These are phyloP conservation scores for Podosphaera xanthii DNA, from an alignment of 2,329 filamentous ascomycete genomes.

Conservation along the genomic window DNA sequence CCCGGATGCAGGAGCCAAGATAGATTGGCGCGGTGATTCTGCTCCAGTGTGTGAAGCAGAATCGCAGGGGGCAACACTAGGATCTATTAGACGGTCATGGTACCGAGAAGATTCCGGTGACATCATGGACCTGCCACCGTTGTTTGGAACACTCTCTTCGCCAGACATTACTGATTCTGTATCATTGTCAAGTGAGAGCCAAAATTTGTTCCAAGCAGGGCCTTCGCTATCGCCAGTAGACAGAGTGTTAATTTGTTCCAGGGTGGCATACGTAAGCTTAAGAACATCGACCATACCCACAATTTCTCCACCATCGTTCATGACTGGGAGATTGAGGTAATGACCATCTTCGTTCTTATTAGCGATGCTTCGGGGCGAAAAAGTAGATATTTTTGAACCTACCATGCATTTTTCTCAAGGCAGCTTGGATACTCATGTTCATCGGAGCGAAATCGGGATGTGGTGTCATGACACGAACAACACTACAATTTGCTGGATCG, in stretches of 20 bases:
- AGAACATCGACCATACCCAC: slow-evolving; percentile 98
- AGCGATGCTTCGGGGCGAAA: slow-evolving; percentile 5
- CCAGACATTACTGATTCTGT: slow-evolving; percentile 93
- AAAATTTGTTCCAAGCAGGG: slow-evolving; percentile 98
- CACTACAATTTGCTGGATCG: slow-evolving; percentile 84
- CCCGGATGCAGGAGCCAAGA: slow-evolving; percentile 28
- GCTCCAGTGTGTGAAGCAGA: slow-evolving; percentile 81
- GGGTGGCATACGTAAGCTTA: slow-evolving; percentile 90
- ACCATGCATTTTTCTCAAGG: slow-evolving; percentile 98
- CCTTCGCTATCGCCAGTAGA: slow-evolving; percentile 71
- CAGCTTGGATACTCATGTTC: slow-evolving; percentile 97
- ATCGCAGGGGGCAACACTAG: slow-evolving; percentile 79
- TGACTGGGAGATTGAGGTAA: slow-evolving; percentile 92
- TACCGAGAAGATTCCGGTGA: slow-evolving; percentile 51
- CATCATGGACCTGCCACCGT: slow-evolving; percentile 42
- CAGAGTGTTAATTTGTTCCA: slow-evolving; percentile 97
- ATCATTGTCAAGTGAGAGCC: slow-evolving; percentile 74
- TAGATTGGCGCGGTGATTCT: slow-evolving; percentile 52
- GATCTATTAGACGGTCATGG: slow-evolving; percentile 39
- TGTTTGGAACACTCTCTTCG: slow-evolving; percentile 53
- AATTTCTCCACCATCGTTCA: slow-evolving; percentile 93
- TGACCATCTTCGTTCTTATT: slow-evolving; percentile 49
- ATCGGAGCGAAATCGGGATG: slow-evolving; percentile 96
- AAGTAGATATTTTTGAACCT: slow-evolving; percentile 17
- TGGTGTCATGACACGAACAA: slow-evolving; percentile 96